Percentiles rank a stretch among this genome's conserved stretches.
These are phyloP conservation scores for Ramaria sp. DNA, from an alignment of 768 basidiomycete genomes.

Conservation along the genomic window DNA sequence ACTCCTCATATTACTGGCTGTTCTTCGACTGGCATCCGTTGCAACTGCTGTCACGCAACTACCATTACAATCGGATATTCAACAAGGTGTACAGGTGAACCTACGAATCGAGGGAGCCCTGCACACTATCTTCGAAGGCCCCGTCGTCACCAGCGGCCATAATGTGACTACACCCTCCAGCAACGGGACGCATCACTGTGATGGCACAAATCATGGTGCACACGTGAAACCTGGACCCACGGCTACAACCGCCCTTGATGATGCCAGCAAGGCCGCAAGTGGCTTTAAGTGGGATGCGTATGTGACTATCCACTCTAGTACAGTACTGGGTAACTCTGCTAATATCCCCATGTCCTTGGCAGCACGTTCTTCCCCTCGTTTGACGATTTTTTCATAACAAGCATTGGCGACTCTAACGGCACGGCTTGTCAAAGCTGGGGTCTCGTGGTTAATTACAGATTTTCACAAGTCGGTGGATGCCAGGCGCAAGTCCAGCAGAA, in stretches of 20 bases:
- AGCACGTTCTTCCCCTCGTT: constrained; percentile 26
- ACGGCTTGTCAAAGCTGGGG: constrained; percentile 27
- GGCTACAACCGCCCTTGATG: constrained; percentile 33
- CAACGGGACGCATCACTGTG: constrained; percentile 29
- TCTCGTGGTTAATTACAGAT: constrained; percentile 24
- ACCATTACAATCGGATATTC: neutral
- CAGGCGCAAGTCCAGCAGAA: constrained; percentile 24
- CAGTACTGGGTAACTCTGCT: no score
- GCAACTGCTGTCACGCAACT: neutral
- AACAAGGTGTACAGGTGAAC: neutral
- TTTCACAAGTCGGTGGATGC: constrained; percentile 30
- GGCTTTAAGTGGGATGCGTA: constrained; percentile 33
- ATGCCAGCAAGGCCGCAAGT: constrained; percentile 21
- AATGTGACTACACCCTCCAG: constrained; percentile 28
- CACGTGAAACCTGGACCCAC: constrained; percentile 30
- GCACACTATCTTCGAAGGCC: constrained; percentile 30
- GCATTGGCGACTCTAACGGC: constrained; percentile 23
- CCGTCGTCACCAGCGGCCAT: constrained; percentile 30
- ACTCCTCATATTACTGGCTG: neutral
- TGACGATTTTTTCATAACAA: constrained; percentile 34
- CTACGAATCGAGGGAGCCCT: constrained; percentile 30
- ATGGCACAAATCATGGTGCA: constrained; percentile 30
- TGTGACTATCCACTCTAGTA: constrained; percentile 4
- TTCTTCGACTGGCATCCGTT: neutral
- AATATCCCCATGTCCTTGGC: neutral